Evolutionary conservation across 345 rosid genomes (phyloP).

Genomic region (Raphanus sativus): DNA sequence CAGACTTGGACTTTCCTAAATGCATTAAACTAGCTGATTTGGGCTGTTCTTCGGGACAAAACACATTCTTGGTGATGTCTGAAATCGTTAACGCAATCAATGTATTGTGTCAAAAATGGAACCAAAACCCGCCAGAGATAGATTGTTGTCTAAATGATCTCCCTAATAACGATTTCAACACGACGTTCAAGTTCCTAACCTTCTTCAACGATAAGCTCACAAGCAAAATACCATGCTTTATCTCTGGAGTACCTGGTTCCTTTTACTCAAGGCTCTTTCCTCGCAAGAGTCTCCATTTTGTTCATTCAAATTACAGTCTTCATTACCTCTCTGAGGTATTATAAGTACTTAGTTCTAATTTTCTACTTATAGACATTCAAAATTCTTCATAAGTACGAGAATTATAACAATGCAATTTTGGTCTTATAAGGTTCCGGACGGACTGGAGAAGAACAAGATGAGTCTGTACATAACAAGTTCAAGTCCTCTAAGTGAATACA

Average conservation of each 20-base stretch:
- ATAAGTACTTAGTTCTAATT: not conserved
- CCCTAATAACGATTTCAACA: conserved; percentile 48
- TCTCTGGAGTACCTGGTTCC: conserved; percentile 49
- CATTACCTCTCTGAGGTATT: conserved; percentile 46
- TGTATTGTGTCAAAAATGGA: not conserved
- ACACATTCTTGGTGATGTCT: conserved; percentile 32
- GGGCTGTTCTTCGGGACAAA: conserved; percentile 57
- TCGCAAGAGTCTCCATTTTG: conserved; percentile 33
- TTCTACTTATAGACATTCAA: not conserved
- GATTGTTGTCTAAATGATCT: conserved; percentile 52
- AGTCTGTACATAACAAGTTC: conserved; percentile 8
- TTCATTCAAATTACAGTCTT: conserved; percentile 43
- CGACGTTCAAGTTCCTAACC: conserved; percentile 28
- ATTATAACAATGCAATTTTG: not conserved
- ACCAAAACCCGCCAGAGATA: conserved; percentile 25
- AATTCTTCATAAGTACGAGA: not conserved
- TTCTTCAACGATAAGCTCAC: conserved; percentile 3
- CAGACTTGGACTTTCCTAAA: conserved; percentile 21
- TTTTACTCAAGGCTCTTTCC: conserved; percentile 54
- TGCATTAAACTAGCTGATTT: conserved; percentile 42
- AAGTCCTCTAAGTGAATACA: conserved; percentile 37
- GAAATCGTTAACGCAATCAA: conserved; percentile 23
- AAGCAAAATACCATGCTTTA: conserved; percentile 15
- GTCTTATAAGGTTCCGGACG: conserved; percentile 13
- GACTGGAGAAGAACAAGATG: not conserved